Evolutionary conservation across 495 filamentous ascomycete genomes (phyloP), one percentile per base, ranked within the genome.

Genomic region (Entonaema liquescens): DNA sequence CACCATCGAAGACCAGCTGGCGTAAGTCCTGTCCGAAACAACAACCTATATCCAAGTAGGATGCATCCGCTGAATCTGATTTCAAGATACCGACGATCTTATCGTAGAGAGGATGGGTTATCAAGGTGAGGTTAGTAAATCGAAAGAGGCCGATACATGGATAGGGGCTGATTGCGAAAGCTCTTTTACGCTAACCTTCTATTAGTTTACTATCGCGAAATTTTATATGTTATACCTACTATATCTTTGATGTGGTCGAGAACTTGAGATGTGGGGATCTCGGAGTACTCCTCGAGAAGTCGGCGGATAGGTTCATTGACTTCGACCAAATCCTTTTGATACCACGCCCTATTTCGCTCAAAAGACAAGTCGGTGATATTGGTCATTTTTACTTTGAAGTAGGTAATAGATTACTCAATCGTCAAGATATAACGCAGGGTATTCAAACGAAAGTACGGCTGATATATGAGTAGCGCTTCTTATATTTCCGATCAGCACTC

Each of bases 1-100:
- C 82, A 3, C 83, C 84, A 31, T 86, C 79, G 31, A 50, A 49
- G 21, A 80, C 76, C 21, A 86, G 73, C 13, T 78, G 74, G 13
- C 84, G 83, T n/a, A 87, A 50, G 40, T 82, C 83, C 44, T 83
- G 79, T 2, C 79, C 85, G 56, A 85, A 77, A 33, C 79, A 83
- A 65, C 81, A 85, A 0, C 84, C 83, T 3, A 85, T 59, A 35
- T 86, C 83, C 15, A 87, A 74, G 23, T 84, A 71, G 35, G 59
- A 54, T 3, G 63, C 74, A 21, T 62, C 49, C 1, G 63, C 0
- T 1, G 49, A 52, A 13, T 44, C 49, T 28, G 49, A 52, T n/a
- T 58, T 56, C 21, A 74, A 64, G 62, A 53, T 28, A 52, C 56
- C 42, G 28, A 73, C 47, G 36, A 78, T 62, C 1, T 33, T 28